Conservation (phyloP, 1,284 basidiomycete species). For the Marasmius tenuissimus region DNA sequence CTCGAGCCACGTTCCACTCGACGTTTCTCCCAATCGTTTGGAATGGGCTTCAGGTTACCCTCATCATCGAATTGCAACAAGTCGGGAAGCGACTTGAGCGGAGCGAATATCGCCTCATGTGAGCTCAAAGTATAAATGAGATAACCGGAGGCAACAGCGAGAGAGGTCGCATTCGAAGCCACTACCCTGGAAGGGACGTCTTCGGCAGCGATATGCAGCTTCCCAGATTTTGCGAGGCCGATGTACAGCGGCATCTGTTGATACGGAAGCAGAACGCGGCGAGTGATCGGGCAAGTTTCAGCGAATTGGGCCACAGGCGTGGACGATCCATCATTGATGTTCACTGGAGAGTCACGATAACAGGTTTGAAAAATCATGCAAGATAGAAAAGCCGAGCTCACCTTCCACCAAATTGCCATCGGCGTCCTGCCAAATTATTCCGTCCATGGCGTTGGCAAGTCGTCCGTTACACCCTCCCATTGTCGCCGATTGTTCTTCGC, state of each 20-base stretch:
- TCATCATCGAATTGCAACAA: slow-evolving; percentile 27
- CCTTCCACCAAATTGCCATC: slow-evolving; percentile 54
- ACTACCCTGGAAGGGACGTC: slow-evolving; percentile 30
- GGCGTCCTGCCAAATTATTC: slow-evolving; percentile 47
- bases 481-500: slow-evolving; percentile 8
- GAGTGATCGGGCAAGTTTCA: slow-evolving; percentile 56
- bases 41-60: slow-evolving; percentile 27
- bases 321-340: slow-evolving; percentile 20
- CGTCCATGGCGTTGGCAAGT: slow-evolving; percentile 33
- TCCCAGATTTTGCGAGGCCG: slow-evolving; percentile 68
- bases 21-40: slow-evolving; percentile 64
- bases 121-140: slow-evolving; percentile 86
- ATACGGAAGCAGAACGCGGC: slow-evolving; percentile 23
- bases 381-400: slow-evolving; percentile 26
- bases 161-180: slow-evolving; percentile 75
- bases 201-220: slow-evolving; percentile 50
- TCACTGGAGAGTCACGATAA: slow-evolving; percentile 21
- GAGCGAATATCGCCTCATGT: slow-evolving; percentile 81
- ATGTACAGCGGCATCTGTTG: slow-evolving; percentile 44
- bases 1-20: slow-evolving; percentile 85
- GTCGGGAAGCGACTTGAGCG: slow-evolving; percentile 40
- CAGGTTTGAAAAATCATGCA: not conserved
- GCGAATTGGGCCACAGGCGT: slow-evolving; percentile 46
- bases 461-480: slow-evolving; percentile 42
- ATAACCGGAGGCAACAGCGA: slow-evolving; percentile 78